Percentiles rank a stretch among this genome's conserved stretches.
phyloP scores from a whole-genome alignment of 73 alveolate genomes.

The Stentor coeruleus region DNA sequence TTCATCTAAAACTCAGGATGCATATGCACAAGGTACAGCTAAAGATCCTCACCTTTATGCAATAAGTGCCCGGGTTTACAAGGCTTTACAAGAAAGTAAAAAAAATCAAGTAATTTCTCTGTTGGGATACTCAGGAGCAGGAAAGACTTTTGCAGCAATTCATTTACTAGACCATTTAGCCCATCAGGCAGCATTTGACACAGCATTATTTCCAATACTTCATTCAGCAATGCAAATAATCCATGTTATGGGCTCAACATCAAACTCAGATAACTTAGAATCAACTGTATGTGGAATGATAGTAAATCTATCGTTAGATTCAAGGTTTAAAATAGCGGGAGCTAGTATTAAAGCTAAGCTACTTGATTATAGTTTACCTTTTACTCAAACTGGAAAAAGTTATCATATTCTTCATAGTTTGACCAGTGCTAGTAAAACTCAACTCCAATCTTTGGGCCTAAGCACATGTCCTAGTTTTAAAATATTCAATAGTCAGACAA shows the following conservation, averaged over 20 bases:
- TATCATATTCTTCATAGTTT: constrained; percentile 6
- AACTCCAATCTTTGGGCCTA: constrained; percentile 18
- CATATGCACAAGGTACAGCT: neutral
- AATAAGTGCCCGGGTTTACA: neutral
- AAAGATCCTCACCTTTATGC: neutral
- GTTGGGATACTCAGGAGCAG: constrained; percentile 22
- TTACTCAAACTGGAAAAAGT: neutral
- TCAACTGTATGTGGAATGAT: neutral
- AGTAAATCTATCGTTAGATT: neutral
- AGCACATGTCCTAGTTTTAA: neutral
- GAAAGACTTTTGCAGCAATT: neutral
- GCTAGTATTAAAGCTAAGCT: constrained; percentile 3
- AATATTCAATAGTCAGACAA: neutral
- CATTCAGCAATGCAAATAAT: neutral
- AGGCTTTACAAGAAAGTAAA: neutral
- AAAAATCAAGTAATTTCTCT: constrained; percentile 1
- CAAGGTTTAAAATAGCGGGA: neutral
- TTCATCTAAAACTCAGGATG: neutral
- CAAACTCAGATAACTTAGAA: neutral
- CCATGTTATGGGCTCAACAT: constrained; percentile 14
- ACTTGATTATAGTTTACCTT: neutral
- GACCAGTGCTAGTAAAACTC: neutral
- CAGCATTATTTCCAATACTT: neutral
- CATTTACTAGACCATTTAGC: constrained; percentile 16
- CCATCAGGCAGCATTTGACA: neutral